Percentiles rank a stretch among this genome's conserved stretches.
These are phyloP conservation scores for Pisolithus orientalis DNA, from an alignment of 768 basidiomycete species.

Conservation along the genomic window DNA sequence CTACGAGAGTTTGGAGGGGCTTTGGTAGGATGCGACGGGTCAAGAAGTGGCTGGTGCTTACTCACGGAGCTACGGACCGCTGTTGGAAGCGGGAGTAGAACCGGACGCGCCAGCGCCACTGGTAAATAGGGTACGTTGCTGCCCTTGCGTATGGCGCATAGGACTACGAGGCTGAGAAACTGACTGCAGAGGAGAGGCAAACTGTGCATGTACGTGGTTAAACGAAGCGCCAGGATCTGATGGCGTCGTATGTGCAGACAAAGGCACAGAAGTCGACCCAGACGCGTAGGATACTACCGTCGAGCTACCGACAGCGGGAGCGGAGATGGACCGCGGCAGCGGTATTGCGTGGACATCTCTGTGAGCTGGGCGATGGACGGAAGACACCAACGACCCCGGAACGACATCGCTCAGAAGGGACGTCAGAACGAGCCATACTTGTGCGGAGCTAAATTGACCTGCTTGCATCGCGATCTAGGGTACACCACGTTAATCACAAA, in stretches of 20 bases:
- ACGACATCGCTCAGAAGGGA: conserved; percentile 48
- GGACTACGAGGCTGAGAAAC: conserved; percentile 19
- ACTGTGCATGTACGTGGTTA: conserved; percentile 3
- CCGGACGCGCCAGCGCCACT: conserved; percentile 17
- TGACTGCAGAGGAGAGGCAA: conserved; percentile 12
- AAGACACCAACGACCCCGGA: conserved; percentile 29
- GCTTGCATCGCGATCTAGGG: conserved; percentile 52
- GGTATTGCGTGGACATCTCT: conserved; percentile 15
- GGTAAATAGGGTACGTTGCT: conserved; percentile 12
- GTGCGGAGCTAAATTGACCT: conserved; percentile 49
- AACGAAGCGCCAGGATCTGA: conserved; percentile 16
- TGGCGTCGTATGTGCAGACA: conserved; percentile 20
- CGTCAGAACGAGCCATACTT: conserved; percentile 61
- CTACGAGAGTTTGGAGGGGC: conserved; percentile 36
- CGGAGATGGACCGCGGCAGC: conserved; percentile 35
- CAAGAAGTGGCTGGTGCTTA: conserved; percentile 14
- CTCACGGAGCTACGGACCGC: conserved; percentile 11
- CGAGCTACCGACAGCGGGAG: conserved; percentile 29
- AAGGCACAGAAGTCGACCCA: conserved; percentile 13
- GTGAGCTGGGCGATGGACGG: conserved; percentile 14
- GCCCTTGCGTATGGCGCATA: conserved; percentile 2
- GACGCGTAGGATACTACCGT: conserved; percentile 3
- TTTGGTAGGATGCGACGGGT: conserved; percentile 15
- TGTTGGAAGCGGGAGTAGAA: conserved; percentile 15
- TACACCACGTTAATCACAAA: neutral